Conservation (phyloP, 2,329 filamentous ascomycete species). For the Scedosporium apiospermum region DNA sequence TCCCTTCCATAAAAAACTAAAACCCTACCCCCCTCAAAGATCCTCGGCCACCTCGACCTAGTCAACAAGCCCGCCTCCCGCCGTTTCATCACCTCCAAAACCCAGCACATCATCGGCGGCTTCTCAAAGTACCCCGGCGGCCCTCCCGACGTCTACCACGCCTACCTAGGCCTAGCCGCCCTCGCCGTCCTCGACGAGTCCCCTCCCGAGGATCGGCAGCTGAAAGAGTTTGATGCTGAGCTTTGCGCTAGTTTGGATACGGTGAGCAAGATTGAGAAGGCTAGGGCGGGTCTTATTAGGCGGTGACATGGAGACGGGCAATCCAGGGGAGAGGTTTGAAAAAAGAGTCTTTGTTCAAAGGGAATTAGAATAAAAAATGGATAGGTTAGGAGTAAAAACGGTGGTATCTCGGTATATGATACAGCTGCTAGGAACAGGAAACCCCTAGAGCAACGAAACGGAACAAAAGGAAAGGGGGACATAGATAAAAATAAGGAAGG, state of each 20-base stretch:
- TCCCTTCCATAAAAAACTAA: not conserved
- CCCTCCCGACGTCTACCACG: slow-evolving; percentile 75
- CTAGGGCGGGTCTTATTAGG: slow-evolving; percentile 21
- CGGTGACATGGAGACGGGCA: not conserved
- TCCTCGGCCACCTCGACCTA: slow-evolving; percentile 48
- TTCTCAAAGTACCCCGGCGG: slow-evolving; percentile 65
- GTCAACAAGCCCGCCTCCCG: slow-evolving; percentile 52
- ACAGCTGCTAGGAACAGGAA: not conserved
- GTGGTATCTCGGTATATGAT: slow-evolving; percentile 1
- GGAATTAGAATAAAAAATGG: not conserved
- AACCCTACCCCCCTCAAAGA: slow-evolving; percentile 24
- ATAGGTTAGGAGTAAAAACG: not conserved
- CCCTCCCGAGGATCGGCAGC: slow-evolving; percentile 26
- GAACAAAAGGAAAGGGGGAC: not conserved
- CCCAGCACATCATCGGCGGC: slow-evolving; percentile 76
- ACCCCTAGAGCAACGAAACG: not conserved
- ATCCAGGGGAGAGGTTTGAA: not conserved
- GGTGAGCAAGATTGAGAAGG: slow-evolving; percentile 37
- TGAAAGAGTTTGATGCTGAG: slow-evolving; percentile 64
- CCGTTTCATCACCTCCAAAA: slow-evolving; percentile 75
- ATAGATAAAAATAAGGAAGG: slow-evolving; percentile 2
- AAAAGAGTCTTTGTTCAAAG: too few relatives aligned
- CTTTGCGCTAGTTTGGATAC: slow-evolving; percentile 64
- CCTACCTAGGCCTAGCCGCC: slow-evolving; percentile 76
- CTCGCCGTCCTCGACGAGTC: slow-evolving; percentile 62